Conservation (phyloP, 2,329 filamentous ascomycete genomes). For the Chaetomium strumarium region DNA sequence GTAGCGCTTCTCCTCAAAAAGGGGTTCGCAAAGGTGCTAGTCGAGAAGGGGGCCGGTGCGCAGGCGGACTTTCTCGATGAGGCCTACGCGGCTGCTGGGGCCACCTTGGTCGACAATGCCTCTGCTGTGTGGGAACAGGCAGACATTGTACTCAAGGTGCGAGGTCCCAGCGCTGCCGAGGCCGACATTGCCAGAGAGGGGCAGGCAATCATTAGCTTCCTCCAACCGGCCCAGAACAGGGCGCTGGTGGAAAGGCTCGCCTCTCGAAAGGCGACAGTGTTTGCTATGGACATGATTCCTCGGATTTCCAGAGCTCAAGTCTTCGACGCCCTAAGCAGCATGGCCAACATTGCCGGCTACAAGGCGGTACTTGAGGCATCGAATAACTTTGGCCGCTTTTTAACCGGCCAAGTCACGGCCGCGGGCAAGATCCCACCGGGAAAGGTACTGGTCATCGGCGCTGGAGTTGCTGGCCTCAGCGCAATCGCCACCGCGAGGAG, state of each 20-base stretch:
- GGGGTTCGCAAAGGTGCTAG: slow-evolving; percentile 68
- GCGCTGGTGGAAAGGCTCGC: slow-evolving; percentile 68
- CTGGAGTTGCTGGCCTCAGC: slow-evolving; percentile 81
- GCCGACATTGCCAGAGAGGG: slow-evolving; percentile 61
- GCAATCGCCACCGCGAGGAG: slow-evolving; percentile 82
- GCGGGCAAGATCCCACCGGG: slow-evolving; percentile 86
- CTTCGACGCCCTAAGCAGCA: slow-evolving; percentile 83
- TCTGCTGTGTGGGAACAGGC: slow-evolving; percentile 65
- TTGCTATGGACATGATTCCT: slow-evolving; percentile 91
- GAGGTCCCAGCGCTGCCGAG: slow-evolving; percentile 65
- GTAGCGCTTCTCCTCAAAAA: slow-evolving; percentile 78
- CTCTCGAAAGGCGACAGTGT: slow-evolving; percentile 63
- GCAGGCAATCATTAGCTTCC: slow-evolving; percentile 72
- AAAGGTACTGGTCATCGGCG: slow-evolving; percentile 85
- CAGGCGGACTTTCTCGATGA: slow-evolving; percentile 72
- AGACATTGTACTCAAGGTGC: slow-evolving; percentile 80
- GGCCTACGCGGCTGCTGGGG: slow-evolving; percentile 72
- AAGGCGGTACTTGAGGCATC: slow-evolving; percentile 87
- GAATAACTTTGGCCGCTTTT: slow-evolving; percentile 80
- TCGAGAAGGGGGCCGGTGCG: slow-evolving; percentile 75
- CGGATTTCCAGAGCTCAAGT: slow-evolving; percentile 83
- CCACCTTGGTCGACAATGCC: slow-evolving; percentile 63
- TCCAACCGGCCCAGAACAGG: slow-evolving; percentile 78
- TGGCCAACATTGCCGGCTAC: slow-evolving; percentile 93
- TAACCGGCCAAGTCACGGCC: slow-evolving; percentile 85